Percentiles rank a stretch among this genome's conserved stretches.
These are phyloP conservation scores for Margaritispora aquatica DNA, from an alignment of 495 filamentous ascomycete genomes.

Conservation along the genomic window DNA sequence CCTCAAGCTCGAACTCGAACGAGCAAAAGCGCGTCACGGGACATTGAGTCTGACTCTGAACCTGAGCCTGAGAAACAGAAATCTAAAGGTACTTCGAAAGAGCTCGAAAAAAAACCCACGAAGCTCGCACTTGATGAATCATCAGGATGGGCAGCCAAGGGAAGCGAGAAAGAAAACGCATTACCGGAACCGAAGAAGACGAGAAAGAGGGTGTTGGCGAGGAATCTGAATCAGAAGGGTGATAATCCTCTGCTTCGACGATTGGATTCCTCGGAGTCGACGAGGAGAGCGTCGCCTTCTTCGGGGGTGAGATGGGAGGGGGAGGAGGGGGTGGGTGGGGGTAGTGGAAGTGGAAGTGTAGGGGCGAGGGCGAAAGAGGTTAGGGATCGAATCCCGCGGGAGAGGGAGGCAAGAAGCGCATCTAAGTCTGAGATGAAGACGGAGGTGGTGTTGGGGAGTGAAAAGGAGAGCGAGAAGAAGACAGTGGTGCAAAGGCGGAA, in stretches of 20 bases:
- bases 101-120: too few species aligned
- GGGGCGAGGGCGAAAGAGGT: background rate
- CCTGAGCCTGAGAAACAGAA: too few species aligned
- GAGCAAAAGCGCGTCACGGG: too few species aligned
- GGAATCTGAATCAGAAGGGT: slow-evolving; percentile 11
- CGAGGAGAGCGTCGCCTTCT: background rate
- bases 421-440: too few species aligned
- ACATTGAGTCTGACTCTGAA: too few species aligned
- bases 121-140: too few species aligned
- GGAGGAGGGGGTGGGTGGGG: background rate
- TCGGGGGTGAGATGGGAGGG: background rate
- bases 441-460: too few species aligned
- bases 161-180: background rate
- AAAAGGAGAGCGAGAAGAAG: background rate
- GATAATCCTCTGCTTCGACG: slow-evolving; percentile 2
- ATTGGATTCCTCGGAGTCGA: background rate
- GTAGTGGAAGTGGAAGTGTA: background rate
- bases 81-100: too few species aligned
- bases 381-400: background rate
- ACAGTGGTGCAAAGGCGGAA: background rate
- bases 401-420: background rate
- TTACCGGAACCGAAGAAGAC: background rate
- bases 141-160: too few species aligned
- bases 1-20: too few species aligned
- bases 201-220: slow-evolving; percentile 7